phyloP scores from a whole-genome alignment of 2,329 filamentous ascomycete species.

The Drechslera avenae region DNA sequence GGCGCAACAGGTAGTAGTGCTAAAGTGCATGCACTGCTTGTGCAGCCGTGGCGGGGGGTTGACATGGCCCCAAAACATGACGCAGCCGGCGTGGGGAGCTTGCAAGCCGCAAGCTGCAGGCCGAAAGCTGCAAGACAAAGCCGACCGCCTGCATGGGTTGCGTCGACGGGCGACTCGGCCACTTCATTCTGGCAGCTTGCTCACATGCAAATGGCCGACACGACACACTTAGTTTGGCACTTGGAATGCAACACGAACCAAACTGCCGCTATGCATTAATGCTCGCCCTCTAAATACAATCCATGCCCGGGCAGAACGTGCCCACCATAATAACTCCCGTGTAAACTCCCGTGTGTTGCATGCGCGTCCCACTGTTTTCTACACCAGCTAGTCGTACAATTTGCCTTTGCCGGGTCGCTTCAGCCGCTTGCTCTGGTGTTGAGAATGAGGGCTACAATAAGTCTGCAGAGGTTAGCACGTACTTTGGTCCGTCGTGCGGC shows the following conservation, averaged over 20 bases:
- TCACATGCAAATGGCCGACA: not conserved
- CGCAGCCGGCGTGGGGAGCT: slow-evolving; percentile 32
- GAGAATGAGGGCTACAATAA: slow-evolving; percentile 91
- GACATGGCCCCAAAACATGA: slow-evolving; percentile 25
- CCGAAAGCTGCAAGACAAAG: slow-evolving; percentile 6
- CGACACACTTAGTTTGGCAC: not conserved
- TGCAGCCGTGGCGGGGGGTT: slow-evolving; percentile 29
- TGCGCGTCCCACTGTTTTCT: slow-evolving; percentile 26
- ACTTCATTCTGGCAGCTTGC: not conserved
- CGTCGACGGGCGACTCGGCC: not conserved
- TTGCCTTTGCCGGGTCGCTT: slow-evolving; percentile 14
- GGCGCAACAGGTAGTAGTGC: slow-evolving; percentile 12
- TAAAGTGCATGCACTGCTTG: too few species aligned
- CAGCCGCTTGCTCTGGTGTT: slow-evolving; percentile 79
- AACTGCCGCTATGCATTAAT: slow-evolving; percentile 5
- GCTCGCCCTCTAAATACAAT: not conserved
- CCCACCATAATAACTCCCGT: slow-evolving; percentile 24
- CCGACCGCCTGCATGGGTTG: slow-evolving; percentile 8
- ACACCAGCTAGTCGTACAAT: slow-evolving; percentile 41
- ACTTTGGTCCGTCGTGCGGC: not conserved
- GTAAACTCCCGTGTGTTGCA: slow-evolving; percentile 33
- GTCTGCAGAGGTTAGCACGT: slow-evolving; percentile 55
- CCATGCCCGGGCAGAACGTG: slow-evolving; percentile 4
- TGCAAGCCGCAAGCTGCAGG: not conserved
- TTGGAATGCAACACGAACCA: not conserved